Evolutionary conservation across 2,329 filamentous ascomycete genomes (phyloP).

Genomic region (Aurifilum marmelostoma): DNA sequence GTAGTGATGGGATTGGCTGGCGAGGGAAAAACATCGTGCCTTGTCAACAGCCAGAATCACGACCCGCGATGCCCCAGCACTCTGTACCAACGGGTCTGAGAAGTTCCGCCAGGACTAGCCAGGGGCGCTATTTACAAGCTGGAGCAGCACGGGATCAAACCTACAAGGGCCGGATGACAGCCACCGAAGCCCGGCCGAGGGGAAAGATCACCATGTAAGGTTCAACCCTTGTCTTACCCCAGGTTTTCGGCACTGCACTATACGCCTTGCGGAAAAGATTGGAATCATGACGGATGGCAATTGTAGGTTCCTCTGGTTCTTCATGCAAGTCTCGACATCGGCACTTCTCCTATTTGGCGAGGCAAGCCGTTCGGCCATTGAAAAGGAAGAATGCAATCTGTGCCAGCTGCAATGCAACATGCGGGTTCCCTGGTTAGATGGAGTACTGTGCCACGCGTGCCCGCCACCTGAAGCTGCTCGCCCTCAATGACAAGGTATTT

Average conservation of each 20-base stretch:
- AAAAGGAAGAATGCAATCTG: not conserved
- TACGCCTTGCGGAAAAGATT: not conserved
- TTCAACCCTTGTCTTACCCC: conserved; percentile 20
- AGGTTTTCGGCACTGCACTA: conserved; percentile 6
- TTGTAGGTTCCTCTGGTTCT: not conserved
- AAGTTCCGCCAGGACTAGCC: conserved; percentile 25
- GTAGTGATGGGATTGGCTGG: not conserved
- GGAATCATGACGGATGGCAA: conserved; percentile 7
- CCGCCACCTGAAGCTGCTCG: not conserved
- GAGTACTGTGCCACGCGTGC: not conserved
- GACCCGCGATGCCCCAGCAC: conserved; percentile 14
- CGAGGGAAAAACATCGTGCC: not conserved
- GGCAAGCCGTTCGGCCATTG: not conserved
- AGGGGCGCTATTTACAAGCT: conserved; percentile 20
- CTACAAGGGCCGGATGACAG: conserved; percentile 10
- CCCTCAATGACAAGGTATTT: not conserved
- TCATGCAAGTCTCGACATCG: conserved; percentile 7
- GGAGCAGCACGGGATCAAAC: conserved; percentile 13
- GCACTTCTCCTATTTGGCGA: conserved; percentile 28
- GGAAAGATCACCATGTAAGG: not conserved
- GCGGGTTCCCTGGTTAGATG: not conserved
- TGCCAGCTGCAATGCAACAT: conserved; percentile 4
- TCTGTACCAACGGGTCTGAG: conserved; percentile 12
- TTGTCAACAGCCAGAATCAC: not conserved
- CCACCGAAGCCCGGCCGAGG: not conserved